These are phyloP conservation scores for Neurospora sp. DNA, from an alignment of 495 filamentous ascomycete species.

Conservation along the genomic window DNA sequence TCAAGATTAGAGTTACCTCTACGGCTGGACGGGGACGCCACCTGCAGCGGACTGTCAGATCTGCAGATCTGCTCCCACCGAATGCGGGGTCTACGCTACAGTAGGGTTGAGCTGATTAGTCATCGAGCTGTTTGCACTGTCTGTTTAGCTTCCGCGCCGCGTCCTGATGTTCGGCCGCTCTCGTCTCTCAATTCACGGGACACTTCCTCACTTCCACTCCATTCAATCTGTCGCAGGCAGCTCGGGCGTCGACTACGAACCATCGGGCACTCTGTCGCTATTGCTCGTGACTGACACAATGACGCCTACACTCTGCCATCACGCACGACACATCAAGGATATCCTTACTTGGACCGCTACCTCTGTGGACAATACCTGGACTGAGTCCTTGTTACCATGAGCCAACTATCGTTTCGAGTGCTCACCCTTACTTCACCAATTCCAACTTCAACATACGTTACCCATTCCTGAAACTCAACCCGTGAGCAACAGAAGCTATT, in stretches of 20 bases:
- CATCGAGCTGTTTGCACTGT: neutral
- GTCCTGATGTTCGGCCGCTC: neutral
- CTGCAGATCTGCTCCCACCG: neutral
- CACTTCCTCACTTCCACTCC: neutral
- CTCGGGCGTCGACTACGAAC: neutral
- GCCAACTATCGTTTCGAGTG: too few relatives aligned
- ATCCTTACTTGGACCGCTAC: neutral
- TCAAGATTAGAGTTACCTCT: neutral
- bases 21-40: neutral
- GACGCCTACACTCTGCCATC: neutral
- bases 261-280: neutral
- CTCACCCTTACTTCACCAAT: too few relatives aligned
- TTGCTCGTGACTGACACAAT: neutral
- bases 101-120: neutral
- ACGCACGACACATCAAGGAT: neutral
- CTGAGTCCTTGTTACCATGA: too few relatives aligned
- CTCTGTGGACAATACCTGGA: too few relatives aligned
- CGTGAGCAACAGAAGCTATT: too few relatives aligned
- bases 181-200: neutral
- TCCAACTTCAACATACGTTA: too few relatives aligned
- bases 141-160: neutral
- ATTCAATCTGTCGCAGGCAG: neutral
- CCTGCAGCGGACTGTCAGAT: neutral
- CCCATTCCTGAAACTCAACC: too few relatives aligned
- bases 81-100: neutral